Base-by-base conservation (phyloP, 2,329 filamentous ascomycete genomes). In the Furcasterigmium furcatum region DNA sequence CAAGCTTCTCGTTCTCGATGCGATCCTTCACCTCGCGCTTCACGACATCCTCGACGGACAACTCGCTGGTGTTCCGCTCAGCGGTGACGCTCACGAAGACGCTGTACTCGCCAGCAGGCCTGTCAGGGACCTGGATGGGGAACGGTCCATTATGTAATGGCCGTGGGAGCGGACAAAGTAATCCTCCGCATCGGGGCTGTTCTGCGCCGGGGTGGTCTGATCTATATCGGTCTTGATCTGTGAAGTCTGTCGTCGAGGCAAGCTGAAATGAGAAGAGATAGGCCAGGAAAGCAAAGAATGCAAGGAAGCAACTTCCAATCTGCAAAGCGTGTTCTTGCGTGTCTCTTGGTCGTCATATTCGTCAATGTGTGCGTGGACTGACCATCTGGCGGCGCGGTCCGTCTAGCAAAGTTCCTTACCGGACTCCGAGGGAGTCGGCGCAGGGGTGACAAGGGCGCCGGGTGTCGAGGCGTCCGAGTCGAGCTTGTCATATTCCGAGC, bases 81-180 rank as follows among this genome's bases (percentile, higher is more conserved):
- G 71, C 79, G 5, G 72, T 70, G 4, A 84, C 70, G 57, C 73
- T 77, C 42, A 83, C 68, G 42, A 80, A 79, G 1, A 83, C 73
- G 0, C 72, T 69, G 46, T 84, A 84, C 43, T 74, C 71, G 9
- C 80, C 80, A 1, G 79, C 67, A 10, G 75, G 70, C 52, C 84
- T 73, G 30, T 74, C 72, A 2, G 67, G 68, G 1, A 84, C 66
- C 61, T 84, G 80, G 7, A 82, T 73, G 9, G 78, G 1, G 77
- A 80, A 5, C 80, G 71, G 35, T 69, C 66, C 76, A 82, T 82
- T 7, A 79, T 61, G 48, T 81, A 81, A 54, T 79, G 77, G 7
- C 75, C 73, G 46, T 81, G 78, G 5, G 74, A 79, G 20, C 80
- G 71, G 4, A 83, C 78, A 25, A 83, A 73, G 50, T 82, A 83